Base-by-base conservation (phyloP, 2,329 filamentous ascomycete species). In the Fusarium sp. region DNA sequence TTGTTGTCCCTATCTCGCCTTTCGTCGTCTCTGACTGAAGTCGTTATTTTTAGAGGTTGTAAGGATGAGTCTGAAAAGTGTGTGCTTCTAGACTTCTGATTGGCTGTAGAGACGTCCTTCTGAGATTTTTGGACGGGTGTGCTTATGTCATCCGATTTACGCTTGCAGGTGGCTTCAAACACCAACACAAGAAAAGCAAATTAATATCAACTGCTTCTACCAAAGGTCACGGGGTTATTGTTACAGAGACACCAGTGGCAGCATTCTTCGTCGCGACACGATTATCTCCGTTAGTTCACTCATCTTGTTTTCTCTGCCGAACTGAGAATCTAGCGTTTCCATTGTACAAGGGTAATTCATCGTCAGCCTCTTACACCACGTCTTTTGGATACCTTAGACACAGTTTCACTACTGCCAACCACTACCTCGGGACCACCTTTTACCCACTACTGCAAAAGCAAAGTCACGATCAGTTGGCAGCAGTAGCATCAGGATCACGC, bases 21-120 rank as follows among this genome's bases (percentile, higher is more conserved):
- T 63, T 56, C 48, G 54, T 54, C 52, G 52, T 51, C 55, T 61
- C 48, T 61, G 26, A 22, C 38, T 52, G 45, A n/a, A 49, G 64
- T 56, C 49, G 65, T 69, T 68, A 63, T 45, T 63, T 56, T 63
- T 66, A 58, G 51, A 57, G 45, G 55, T 24, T 66, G 59, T 62
- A 66, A 65, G 60, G 63, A 72, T 78, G 80, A 82, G 74, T 80
- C 79, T 82, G 78, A 80, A 82, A 79, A 80, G 79, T 80, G 77
- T 79, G 76, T 70, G 72, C 69, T 76, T 69, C 63, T 72, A 73
- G 78, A 67, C 68, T 72, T 74, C 78, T 83, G 81, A 83, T 83
- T 83, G 82, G 82, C 79, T 81, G 63, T 61, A 61, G 56, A 47
- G 63, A 26, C 39, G 45, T 59, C 65, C 59, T 35, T 63, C 70